A percentile compares a stretch with the other conserved stretches of the same genome.
These are phyloP conservation scores for Trichoderma koningii DNA, from an alignment of 2,329 filamentous ascomycete genomes.

Conservation along the genomic window DNA sequence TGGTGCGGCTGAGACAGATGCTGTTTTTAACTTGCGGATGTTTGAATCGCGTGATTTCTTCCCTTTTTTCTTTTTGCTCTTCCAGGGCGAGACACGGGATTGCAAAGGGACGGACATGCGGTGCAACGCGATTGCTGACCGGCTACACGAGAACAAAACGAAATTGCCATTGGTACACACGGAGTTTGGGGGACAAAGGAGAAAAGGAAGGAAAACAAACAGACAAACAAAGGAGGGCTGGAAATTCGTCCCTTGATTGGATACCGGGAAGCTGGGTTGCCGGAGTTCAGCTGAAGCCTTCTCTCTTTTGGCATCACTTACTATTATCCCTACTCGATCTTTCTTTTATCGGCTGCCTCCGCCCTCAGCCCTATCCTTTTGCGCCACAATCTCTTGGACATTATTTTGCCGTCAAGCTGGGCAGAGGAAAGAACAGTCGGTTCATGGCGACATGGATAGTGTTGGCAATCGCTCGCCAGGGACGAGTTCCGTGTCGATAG, in stretches of 20 bases:
- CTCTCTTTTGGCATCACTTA: slow-evolving; percentile 13
- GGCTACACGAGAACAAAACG: slow-evolving; percentile 5
- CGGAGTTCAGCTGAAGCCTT: slow-evolving; percentile 18
- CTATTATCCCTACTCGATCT: neutral
- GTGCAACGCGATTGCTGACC: slow-evolving; percentile 2
- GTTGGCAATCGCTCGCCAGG: neutral
- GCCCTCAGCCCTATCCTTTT: slow-evolving; percentile 15
- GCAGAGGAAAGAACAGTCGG: neutral
- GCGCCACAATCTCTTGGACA: neutral
- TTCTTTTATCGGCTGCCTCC: neutral
- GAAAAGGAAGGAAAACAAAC: neutral
- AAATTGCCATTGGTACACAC: neutral
- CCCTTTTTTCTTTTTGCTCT: neutral
- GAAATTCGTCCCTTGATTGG: slow-evolving; percentile 16
- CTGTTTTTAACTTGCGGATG: neutral
- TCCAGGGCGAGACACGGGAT: neutral
- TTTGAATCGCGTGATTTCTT: neutral
- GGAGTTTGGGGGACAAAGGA: neutral
- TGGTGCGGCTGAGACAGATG: neutral
- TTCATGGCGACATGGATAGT: neutral
- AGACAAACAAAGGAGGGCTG: neutral
- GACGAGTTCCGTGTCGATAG: neutral
- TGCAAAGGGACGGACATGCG: slow-evolving; percentile 4
- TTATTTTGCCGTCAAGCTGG: neutral
- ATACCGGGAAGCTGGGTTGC: slow-evolving; percentile 15